A percentile compares a stretch with the other conserved stretches of the same genome.
These are phyloP conservation scores for Diaporthe destruens DNA, from an alignment of 2,329 filamentous ascomycete species.

Conservation along the genomic window DNA sequence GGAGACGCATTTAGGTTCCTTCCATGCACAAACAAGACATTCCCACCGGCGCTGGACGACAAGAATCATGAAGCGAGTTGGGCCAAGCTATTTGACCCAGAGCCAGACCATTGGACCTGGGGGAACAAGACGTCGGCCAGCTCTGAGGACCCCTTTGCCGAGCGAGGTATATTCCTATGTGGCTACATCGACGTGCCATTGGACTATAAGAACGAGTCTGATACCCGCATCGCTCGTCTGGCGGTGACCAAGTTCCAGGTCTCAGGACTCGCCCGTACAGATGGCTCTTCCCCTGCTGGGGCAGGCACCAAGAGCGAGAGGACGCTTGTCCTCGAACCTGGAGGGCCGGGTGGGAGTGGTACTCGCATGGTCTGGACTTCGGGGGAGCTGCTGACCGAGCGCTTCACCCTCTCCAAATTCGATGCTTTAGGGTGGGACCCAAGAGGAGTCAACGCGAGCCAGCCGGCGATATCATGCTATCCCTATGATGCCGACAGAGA, in stretches of 20 bases:
- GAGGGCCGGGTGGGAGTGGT: constrained; percentile 64
- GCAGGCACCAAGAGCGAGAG: constrained; percentile 56
- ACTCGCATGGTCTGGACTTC: constrained; percentile 56
- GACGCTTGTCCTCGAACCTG: constrained; percentile 64
- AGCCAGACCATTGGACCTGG: constrained; percentile 62
- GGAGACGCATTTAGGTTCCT: constrained; percentile 62
- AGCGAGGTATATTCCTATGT: constrained; percentile 61
- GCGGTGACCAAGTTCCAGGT: constrained; percentile 65
- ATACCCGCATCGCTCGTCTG: constrained; percentile 58
- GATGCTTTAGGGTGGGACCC: constrained; percentile 68
- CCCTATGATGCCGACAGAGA: constrained; percentile 60
- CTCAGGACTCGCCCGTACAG: constrained; percentile 54
- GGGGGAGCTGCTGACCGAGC: constrained; percentile 54
- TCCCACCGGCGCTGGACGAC: constrained; percentile 58
- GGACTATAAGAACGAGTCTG: constrained; percentile 60
- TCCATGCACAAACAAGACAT: constrained; percentile 59
- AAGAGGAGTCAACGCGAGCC: constrained; percentile 63
- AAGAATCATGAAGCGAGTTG: constrained; percentile 53
- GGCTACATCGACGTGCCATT: constrained; percentile 63
- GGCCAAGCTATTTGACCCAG: constrained; percentile 57
- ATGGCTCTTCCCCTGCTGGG: constrained; percentile 38
- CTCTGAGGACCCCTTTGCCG: constrained; percentile 50
- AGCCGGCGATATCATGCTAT: constrained; percentile 61
- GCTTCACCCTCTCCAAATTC: constrained; percentile 57
- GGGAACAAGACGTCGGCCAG: constrained; percentile 47